Base-by-base conservation (phyloP, 31 red algal genomes). In the Asparagopsis taxiformis region DNA sequence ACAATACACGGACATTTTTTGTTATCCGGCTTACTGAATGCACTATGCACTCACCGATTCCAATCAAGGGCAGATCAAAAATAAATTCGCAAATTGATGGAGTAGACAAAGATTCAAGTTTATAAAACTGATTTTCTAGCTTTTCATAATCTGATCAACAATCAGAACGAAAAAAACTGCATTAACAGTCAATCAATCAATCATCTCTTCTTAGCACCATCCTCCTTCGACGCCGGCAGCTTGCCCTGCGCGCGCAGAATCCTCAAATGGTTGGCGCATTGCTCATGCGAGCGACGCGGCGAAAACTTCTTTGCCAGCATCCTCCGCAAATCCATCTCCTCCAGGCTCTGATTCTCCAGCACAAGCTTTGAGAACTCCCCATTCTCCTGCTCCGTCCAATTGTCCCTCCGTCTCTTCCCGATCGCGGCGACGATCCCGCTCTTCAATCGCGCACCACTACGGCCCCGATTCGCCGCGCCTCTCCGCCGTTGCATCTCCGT, bases 201-300 rank as follows among this genome's bases (percentile, higher is more conserved):
- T n/a, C n/a, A n/a, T n/a, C n/a, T n/a, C n/a, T n/a, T n/a, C n/a
- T n/a, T n/a, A n/a, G n/a, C n/a, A n/a, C n/a, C n/a, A n/a, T 46
- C 41, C 41, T 46, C 41, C 22, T 63, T 63, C 4, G 41, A 22
- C 33, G 19, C 19, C 37, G 68, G 68, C 28, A 85, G 21, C 37
- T 43, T 43, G 5, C 58, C 58, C 55, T 72, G 55, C 6, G 58
- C 54, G 2, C 80, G 32, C 55, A 85, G 31, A 63, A 85, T 85
- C 20, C 80, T 53, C 39, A 85, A 30, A 31, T 85, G 80, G 43
- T 85, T 85, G 0, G 80, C 68, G 33, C 80, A 85, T 31, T 85
- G 80, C 33, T 73, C 68, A 54, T 85, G 69, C 3, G 80, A 53
- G 0, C 80, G 53, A 13, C 59, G 56, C 6, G 80, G 68, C 2